Percentiles rank a stretch among this genome's conserved stretches.
These are phyloP conservation scores for Neopestalotiopsis clavispora DNA, from an alignment of 2,329 filamentous ascomycete species.

Conservation along the genomic window DNA sequence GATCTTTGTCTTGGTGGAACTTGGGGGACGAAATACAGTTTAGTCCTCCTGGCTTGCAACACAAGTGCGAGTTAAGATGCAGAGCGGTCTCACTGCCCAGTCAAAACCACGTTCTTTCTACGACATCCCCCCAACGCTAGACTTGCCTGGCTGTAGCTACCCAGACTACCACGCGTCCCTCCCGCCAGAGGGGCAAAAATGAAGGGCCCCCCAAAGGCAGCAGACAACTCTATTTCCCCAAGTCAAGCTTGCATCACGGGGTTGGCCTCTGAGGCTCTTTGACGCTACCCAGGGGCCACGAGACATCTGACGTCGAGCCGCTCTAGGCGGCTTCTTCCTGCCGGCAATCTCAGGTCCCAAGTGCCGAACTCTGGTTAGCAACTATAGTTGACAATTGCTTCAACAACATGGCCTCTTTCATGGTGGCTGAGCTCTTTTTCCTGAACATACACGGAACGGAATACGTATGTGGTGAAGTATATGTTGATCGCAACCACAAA, in stretches of 20 bases:
- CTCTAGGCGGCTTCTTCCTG: not conserved
- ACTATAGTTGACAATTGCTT: not conserved
- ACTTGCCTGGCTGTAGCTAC: not conserved
- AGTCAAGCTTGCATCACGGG: not conserved
- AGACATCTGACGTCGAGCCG: not conserved
- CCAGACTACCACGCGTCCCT: not conserved
- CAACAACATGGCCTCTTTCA: not conserved
- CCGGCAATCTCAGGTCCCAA: not conserved
- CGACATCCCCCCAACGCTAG: not conserved
- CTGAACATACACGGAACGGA: not conserved
- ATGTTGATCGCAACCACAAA: not conserved
- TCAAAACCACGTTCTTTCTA: not conserved
- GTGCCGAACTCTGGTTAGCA: not conserved
- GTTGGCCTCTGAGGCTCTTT: not conserved
- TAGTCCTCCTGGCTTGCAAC: not conserved
- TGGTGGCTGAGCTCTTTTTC: not conserved
- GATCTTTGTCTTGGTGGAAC: not conserved
- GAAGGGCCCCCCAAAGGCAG: not conserved
- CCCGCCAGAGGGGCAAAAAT: not conserved
- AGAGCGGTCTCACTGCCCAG: not conserved
- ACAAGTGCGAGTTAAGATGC: not conserved
- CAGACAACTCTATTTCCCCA: not conserved
- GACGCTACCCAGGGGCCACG: not conserved
- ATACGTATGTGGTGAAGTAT: not conserved
- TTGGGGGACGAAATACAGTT: not conserved